Conservation (phyloP, 192 early-diverging fungal species). For the Chytriomyces sp. region DNA sequence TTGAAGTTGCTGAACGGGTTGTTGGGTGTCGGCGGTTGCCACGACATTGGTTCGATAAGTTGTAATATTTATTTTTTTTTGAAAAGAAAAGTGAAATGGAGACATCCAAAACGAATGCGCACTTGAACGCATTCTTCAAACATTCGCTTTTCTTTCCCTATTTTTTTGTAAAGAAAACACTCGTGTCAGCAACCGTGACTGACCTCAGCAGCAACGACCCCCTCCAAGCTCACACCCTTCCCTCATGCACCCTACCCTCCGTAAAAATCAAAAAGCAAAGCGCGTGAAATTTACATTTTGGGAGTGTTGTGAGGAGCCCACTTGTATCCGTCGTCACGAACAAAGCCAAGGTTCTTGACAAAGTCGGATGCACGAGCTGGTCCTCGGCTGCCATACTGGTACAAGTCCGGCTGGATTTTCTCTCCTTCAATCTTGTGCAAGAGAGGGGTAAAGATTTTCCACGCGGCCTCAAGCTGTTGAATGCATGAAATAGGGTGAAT, state of each 20-base stretch:
- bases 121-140: no score
- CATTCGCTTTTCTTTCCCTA: no score
- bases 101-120: no score
- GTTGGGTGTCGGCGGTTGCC: background rate
- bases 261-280: no score
- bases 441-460: conserved; percentile 97
- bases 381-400: conserved; percentile 84
- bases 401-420: conserved; percentile 70
- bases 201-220: no score
- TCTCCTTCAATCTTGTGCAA: conserved; percentile 83
- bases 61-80: no score
- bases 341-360: conserved; percentile 63
- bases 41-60: background rate
- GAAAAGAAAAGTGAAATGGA: no score
- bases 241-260: no score
- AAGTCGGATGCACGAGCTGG: conserved; percentile 80
- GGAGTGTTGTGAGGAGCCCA: conserved; percentile 43
- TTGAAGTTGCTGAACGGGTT: background rate
- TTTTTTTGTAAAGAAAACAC: no score
- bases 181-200: no score
- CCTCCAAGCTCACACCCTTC: no score
- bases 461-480: conserved; percentile 81
- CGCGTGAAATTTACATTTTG: conserved; percentile 12
- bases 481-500: background rate
- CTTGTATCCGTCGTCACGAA: conserved; percentile 45